Conservation (phyloP, 345 rosid species). For the Arabidopsis suecica region DNA sequence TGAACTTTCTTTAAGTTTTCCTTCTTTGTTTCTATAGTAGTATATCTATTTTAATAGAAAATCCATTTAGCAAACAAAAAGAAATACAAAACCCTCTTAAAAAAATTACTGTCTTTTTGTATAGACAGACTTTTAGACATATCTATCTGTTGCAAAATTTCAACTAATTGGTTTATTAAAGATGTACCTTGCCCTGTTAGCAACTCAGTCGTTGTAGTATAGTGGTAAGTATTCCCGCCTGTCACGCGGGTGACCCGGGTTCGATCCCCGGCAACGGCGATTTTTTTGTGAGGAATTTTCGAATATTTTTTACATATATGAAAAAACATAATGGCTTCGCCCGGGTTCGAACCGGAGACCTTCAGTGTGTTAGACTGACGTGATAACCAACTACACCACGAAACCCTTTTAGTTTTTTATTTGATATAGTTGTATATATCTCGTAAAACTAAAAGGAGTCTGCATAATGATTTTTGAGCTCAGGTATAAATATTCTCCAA, state of each 20-base stretch:
- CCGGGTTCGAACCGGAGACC: conserved; percentile 97
- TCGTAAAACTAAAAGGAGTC: background rate
- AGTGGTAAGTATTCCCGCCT: conserved; percentile 90
- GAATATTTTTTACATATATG: no score
- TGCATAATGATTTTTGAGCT: background rate
- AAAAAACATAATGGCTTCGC: conserved; percentile 60
- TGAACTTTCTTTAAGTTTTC: no score
- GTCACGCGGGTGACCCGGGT: conserved; percentile 97
- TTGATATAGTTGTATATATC: background rate
- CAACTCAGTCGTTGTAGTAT: conserved; percentile 75
- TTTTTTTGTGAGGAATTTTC: background rate
- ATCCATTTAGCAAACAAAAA: no score
- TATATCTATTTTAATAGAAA: no score
- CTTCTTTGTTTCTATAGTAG: no score
- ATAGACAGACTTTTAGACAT: no score
- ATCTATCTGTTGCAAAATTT: no score
- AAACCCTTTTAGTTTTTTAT: conserved; percentile 44
- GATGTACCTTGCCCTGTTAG: no score
- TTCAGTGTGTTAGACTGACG: conserved; percentile 98
- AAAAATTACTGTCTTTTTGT: no score
- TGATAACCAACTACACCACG: conserved; percentile 99
- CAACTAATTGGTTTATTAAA: no score
- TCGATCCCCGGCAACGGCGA: conserved; percentile 94
- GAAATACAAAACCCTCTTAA: no score
- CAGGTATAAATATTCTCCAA: background rate